These are phyloP conservation scores for Salix purpurea DNA, from an alignment of 345 rosid genomes.

Conservation along the genomic window DNA sequence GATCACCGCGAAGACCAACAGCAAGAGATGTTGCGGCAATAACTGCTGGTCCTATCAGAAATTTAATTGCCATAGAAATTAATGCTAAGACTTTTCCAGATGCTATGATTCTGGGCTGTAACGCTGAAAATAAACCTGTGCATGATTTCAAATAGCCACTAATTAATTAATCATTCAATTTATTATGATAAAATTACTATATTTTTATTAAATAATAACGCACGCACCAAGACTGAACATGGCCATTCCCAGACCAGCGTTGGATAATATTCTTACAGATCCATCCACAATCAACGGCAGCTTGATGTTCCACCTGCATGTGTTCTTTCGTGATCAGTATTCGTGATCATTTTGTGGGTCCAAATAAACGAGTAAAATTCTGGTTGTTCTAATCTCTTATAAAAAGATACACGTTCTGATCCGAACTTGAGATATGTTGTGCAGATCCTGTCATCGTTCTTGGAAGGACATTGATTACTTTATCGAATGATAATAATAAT, in stretches of 20 bases:
- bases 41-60: conserved; percentile 23
- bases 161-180: not conserved
- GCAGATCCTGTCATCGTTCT: no score
- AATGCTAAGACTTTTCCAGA: conserved; percentile 24
- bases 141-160: not conserved
- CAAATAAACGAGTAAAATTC: no score
- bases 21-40: conserved; percentile 24
- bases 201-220: no score
- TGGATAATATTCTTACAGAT: conserved; percentile 22
- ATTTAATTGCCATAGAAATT: conserved; percentile 25
- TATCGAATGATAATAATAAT: no score
- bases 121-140: conserved; percentile 27
- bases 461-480: no score
- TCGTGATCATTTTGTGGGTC: no score
- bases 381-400: no score
- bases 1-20: conserved; percentile 26
- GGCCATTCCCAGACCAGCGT: conserved; percentile 33
- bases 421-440: fast-evolving
- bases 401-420: no score
- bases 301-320: conserved; percentile 22
- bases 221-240: conserved; percentile 21
- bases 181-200: no score
- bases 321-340: no score
- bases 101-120: conserved; percentile 27
- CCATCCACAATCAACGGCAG: conserved; percentile 23